phyloP scores from a whole-genome alignment of 352 stramenopile species.

The Pythium brachiatum region DNA sequence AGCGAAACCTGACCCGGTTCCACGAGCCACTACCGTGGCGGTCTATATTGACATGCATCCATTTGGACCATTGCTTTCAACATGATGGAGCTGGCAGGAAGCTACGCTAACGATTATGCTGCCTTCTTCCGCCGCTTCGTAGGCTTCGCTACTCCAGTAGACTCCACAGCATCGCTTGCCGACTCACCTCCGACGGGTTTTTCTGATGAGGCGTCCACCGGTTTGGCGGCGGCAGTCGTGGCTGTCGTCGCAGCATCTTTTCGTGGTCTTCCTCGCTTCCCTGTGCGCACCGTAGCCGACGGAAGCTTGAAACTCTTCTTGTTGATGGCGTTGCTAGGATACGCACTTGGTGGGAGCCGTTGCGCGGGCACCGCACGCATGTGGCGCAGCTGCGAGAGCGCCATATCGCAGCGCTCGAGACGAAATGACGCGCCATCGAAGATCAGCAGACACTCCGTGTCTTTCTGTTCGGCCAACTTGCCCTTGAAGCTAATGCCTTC shows the following conservation, averaged over 20 bases:
- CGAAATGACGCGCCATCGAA: conserved; percentile 70
- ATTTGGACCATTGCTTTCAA: background rate
- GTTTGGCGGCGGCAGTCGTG: background rate
- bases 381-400: conserved; percentile 72
- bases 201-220: background rate
- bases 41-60: background rate
- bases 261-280: conserved; percentile 3
- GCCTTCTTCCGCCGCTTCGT: background rate
- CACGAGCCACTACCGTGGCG: too few species aligned
- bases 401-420: conserved; percentile 66
- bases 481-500: conserved; percentile 75
- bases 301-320: conserved; percentile 7
- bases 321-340: background rate
- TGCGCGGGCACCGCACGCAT: conserved; percentile 41
- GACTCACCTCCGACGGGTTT: background rate
- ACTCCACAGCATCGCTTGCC: background rate
- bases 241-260: background rate
- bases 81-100: background rate
- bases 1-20: conserved; percentile 15
- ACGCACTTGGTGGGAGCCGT: conserved; percentile 9
- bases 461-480: conserved; percentile 73
- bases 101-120: background rate
- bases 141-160: background rate
- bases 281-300: background rate
- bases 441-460: conserved; percentile 78